These are phyloP conservation scores for Polytrichum formosum DNA, from an alignment of 225 moss, liverwort and hornwort genomes.

Conservation along the genomic window DNA sequence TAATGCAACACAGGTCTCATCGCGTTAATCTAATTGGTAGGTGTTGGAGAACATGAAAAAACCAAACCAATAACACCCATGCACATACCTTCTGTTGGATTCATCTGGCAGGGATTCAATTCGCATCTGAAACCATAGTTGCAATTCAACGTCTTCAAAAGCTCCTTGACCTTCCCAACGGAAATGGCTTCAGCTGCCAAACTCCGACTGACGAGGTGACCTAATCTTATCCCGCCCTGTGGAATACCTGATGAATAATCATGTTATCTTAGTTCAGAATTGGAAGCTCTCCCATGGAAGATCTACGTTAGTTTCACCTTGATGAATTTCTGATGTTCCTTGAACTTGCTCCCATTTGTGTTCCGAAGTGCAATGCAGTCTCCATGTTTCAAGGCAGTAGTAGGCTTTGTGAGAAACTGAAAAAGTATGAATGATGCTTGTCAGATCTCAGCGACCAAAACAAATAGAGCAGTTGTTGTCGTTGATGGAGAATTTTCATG, in stretches of 20 bases:
- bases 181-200: conserved; percentile 21
- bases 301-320: not conserved
- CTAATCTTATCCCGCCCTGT: not conserved
- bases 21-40: not conserved
- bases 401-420: not conserved
- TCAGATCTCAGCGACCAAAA: conserved; percentile 20
- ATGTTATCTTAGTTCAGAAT: not conserved
- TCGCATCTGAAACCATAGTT: conserved; percentile 29
- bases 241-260: not conserved
- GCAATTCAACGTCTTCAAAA: conserved; percentile 36
- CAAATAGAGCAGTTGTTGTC: conserved; percentile 21
- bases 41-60: not conserved
- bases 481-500: conserved; percentile 37
- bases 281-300: too few species aligned
- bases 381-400: not conserved
- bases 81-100: not conserved
- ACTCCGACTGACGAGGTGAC: conserved; percentile 20
- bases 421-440: not conserved
- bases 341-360: not conserved
- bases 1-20: not conserved
- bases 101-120: conserved; percentile 19
- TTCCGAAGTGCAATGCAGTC: not conserved
- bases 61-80: not conserved
- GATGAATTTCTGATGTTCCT: not conserved
- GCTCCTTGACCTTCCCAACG: conserved; percentile 42